A percentile compares a stretch with the other conserved stretches of the same genome.
Evolutionary conservation across 768 basidiomycete species (phyloP).

Genomic region (Pisolithus microcarpus): DNA sequence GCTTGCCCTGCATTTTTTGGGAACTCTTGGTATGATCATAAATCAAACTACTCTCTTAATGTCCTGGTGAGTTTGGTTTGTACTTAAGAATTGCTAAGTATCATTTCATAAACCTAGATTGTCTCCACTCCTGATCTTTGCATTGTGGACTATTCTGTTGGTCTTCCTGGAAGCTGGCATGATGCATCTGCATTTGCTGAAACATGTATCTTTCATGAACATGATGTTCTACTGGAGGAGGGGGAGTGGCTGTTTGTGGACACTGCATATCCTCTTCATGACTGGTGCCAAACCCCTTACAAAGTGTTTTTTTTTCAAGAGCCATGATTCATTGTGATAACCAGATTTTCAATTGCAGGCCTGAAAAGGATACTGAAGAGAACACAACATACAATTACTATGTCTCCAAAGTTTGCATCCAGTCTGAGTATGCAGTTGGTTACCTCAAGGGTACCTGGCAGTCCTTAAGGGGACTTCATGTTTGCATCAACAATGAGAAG

Average conservation of each 20-base stretch:
- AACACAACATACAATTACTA: constrained; percentile 24
- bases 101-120: constrained; percentile 5
- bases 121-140: constrained; percentile 7
- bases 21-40: constrained; percentile 26
- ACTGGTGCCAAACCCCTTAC: constrained; percentile 26
- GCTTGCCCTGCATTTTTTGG: constrained; percentile 18
- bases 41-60: constrained; percentile 1
- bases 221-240: background rate
- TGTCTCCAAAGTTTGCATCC: constrained; percentile 24
- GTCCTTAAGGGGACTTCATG: constrained; percentile 6
- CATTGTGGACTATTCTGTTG: constrained; percentile 27
- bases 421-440: constrained; percentile 35
- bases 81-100: too few species aligned
- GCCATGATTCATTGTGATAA: background rate
- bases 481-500: constrained; percentile 5
- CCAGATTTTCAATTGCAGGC: background rate
- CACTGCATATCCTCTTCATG: constrained; percentile 31
- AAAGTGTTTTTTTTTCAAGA: constrained; percentile 13
- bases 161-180: constrained; percentile 28
- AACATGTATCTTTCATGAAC: constrained; percentile 12
- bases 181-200: constrained; percentile 27
- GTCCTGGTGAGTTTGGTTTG: background rate
- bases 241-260: constrained; percentile 33
- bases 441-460: constrained; percentile 31
- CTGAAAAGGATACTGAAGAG: constrained; percentile 1